Base-by-base conservation (phyloP, 169 alveolate species). In the Plasmodium gallinaceum region DNA sequence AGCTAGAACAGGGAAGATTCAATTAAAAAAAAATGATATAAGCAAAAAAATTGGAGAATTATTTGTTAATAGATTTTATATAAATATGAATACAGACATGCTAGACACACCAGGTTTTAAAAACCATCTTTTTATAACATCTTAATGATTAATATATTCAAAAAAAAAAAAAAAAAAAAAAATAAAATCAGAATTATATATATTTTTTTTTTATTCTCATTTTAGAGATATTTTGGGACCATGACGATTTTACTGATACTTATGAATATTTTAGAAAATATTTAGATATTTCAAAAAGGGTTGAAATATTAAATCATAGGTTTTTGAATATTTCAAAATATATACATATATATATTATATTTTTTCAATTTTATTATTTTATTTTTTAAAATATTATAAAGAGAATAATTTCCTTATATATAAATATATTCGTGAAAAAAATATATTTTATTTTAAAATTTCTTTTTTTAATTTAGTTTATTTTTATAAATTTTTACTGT, bases 191-290 rank as follows among this genome's bases (percentile, higher is more conserved):
- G 16, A 37, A 5, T 3, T 73, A n/a, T 20, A 43, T 32, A 20
- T 60, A 16, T 20, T 60, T 26, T 6, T 16, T 9, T 32, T 85
- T 46, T 54, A n/a, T 61, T 20, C 14, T 9, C 16, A 37, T 5
- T 52, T 16, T 71, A 93, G 97, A 95, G 62, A 92, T 95, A 12
- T 95, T 95, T 90, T 95, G 97, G 97, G 97, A 95, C 69, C 86
- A 91, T 26, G 97, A 95, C 46, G 97, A 95, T 78, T 95, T 90
- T 76, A 96, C 94, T 14, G 94, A 94, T 37, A 94, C 94, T 66
- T 95, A 95, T 62, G 93, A 92, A n/a, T 61, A 89, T 51, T 93
- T 95, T 73, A 73, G 97, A 39, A 86, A 94, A 51, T 95, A 95
- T 57, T 65, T 95, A 58, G 97, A 95, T 46, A 95, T 95, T 24